Conservation (phyloP, 345 rosid species). For the Ceriops decandra region DNA sequence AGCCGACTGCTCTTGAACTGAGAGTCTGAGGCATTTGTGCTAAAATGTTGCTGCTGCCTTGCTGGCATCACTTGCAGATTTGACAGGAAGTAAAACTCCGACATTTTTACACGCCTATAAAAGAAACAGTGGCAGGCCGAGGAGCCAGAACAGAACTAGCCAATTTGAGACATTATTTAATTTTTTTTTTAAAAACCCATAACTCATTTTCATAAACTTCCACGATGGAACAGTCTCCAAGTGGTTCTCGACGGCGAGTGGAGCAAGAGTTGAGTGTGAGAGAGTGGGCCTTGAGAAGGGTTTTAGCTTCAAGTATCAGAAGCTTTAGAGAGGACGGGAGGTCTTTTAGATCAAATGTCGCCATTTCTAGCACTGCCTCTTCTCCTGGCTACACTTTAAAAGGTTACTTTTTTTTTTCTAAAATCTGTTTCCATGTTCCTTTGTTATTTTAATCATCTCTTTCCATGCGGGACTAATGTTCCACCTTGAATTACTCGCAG, state of each 20-base stretch:
- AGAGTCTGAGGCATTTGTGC: too few relatives aligned
- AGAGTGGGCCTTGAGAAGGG: constrained; percentile 67
- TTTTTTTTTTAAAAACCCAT: too few relatives aligned
- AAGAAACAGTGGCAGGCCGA: too few relatives aligned
- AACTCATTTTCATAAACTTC: constrained; percentile 22
- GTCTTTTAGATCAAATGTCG: constrained; percentile 54
- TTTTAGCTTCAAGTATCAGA: constrained; percentile 71
- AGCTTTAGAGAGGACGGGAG: constrained; percentile 69
- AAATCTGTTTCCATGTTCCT: too few relatives aligned
- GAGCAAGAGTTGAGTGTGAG: constrained; percentile 43
- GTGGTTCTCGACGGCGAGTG: constrained; percentile 24
- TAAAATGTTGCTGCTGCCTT: too few relatives aligned
- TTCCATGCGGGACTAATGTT: too few relatives aligned
- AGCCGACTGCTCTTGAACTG: too few relatives aligned
- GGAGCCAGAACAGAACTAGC: neutral
- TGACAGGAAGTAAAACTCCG: too few relatives aligned
- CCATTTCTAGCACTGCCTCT: constrained; percentile 86
- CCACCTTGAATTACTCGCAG: constrained; percentile 33
- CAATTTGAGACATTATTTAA: neutral
- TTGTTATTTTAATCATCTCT: neutral
- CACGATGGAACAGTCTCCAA: constrained; percentile 28
- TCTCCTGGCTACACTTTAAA: constrained; percentile 66
- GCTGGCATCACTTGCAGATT: too few relatives aligned
- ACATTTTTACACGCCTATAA: too few relatives aligned
- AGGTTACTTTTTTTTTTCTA: constrained; percentile 7